Evolutionary conservation across 352 stramenopile species (phyloP).

Genomic region (Peronosclerospora sorghi): DNA sequence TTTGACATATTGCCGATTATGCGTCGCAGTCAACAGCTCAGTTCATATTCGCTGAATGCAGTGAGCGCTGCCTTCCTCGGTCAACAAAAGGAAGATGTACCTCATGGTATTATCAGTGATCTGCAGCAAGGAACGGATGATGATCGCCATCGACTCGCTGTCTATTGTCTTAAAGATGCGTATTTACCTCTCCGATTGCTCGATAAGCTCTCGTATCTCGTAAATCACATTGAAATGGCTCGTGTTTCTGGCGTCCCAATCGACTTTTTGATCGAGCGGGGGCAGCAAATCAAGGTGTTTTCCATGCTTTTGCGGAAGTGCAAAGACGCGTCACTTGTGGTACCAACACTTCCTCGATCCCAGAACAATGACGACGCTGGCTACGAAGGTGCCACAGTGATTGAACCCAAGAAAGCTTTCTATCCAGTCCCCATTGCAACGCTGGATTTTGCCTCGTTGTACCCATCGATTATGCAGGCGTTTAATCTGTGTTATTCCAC

Average conservation of each 20-base stretch:
- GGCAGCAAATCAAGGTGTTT: conserved; percentile 99
- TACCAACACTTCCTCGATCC: conserved; percentile 91
- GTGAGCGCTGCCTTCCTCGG: conserved; percentile 96
- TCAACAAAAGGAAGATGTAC: conserved; percentile 99
- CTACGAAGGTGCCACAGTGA: conserved; percentile 98
- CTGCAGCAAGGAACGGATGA: conserved; percentile 92
- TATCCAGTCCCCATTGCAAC: conserved; percentile 99
- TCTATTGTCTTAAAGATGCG: conserved; percentile 99
- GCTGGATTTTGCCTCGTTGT: conserved; percentile 99
- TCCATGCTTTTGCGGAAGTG: conserved; percentile 98
- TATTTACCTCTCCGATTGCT: conserved; percentile 94
- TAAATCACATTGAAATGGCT: conserved; percentile 99
- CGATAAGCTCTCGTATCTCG: conserved; percentile 96
- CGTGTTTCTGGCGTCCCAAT: conserved; percentile 97
- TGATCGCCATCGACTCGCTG: conserved; percentile 94
- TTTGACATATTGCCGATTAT: conserved; percentile 99
- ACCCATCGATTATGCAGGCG: conserved; percentile 99
- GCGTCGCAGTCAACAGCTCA: conserved; percentile 98
- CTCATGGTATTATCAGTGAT: conserved; percentile 97
- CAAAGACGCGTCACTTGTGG: conserved; percentile 87
- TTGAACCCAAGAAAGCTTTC: conserved; percentile 98
- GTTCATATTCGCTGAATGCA: conserved; percentile 98
- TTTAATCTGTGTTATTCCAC: conserved; percentile 99
- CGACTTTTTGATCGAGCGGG: conserved; percentile 95
- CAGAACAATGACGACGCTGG: conserved; percentile 70